Conservation (phyloP, 1,139 yeast genomes). For the Hemisphaericaspora subhashii region DNA sequence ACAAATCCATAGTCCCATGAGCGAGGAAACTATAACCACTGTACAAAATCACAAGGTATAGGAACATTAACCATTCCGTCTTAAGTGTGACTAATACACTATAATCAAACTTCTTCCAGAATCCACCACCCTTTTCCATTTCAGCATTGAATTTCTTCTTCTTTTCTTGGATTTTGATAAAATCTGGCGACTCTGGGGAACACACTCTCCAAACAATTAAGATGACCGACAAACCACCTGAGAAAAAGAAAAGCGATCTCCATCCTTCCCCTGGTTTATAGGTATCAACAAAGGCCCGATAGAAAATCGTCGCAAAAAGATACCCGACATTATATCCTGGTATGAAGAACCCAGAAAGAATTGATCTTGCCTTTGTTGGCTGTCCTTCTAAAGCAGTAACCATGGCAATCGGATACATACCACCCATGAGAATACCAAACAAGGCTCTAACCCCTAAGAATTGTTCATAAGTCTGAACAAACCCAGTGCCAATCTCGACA, state of each 20-base stretch:
- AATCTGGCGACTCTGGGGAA: slow-evolving; percentile 35
- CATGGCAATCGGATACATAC: slow-evolving; percentile 32
- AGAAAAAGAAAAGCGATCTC: slow-evolving; percentile 81
- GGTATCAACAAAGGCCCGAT: slow-evolving; percentile 58
- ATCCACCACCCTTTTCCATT: slow-evolving; percentile 9
- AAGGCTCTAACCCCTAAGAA: slow-evolving; percentile 60
- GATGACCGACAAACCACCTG: slow-evolving; percentile 54
- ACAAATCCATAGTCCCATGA: slow-evolving; percentile 57
- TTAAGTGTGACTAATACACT: slow-evolving; percentile 22
- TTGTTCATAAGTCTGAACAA: slow-evolving; percentile 60
- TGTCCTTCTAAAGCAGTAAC: slow-evolving; percentile 39
- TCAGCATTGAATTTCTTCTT: slow-evolving; percentile 14
- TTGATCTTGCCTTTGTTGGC: slow-evolving; percentile 35
- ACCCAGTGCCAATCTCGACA: slow-evolving; percentile 73
- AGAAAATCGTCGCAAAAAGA: slow-evolving; percentile 36
- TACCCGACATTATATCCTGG: slow-evolving; percentile 43
- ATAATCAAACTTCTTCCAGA: slow-evolving; percentile 15
- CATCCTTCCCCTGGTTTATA: slow-evolving; percentile 53
- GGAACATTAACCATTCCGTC: slow-evolving; percentile 46
- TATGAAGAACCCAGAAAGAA: slow-evolving; percentile 38
- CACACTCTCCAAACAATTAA: slow-evolving; percentile 34
- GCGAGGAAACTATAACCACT: slow-evolving; percentile 53
- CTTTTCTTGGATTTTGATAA: slow-evolving; percentile 18
- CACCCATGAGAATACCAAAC: slow-evolving; percentile 44
- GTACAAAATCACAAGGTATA: slow-evolving; percentile 46